These are phyloP conservation scores for Cladophialophora yegresii DNA, from an alignment of 2,329 filamentous ascomycete species.

Conservation along the genomic window DNA sequence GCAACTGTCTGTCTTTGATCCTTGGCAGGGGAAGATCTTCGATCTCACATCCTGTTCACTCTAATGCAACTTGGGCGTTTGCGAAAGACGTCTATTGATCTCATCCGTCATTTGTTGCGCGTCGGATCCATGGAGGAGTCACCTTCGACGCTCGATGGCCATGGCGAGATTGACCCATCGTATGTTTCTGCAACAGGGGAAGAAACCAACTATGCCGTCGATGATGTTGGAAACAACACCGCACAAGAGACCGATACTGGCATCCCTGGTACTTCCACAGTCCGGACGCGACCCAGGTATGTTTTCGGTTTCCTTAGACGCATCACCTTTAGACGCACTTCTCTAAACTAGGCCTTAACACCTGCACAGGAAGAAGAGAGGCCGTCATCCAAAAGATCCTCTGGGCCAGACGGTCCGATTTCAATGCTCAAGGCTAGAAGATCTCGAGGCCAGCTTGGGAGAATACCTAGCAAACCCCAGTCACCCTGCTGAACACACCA, in stretches of 20 bases:
- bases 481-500: conserved; percentile 32
- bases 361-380: conserved; percentile 13
- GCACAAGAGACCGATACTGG: neutral
- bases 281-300: conserved; percentile 7
- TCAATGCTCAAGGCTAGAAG: conserved; percentile 30
- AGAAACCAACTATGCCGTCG: neutral
- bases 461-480: conserved; percentile 31
- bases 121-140: conserved; percentile 13
- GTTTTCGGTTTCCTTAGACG: neutral
- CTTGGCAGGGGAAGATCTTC: conserved; percentile 26
- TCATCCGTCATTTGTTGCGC: neutral
- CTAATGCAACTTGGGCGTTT: conserved; percentile 17
- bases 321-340: neutral
- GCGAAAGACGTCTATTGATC: conserved; percentile 22
- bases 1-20: neutral
- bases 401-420: conserved; percentile 30
- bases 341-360: neutral
- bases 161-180: conserved; percentile 3
- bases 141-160: neutral
- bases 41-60: neutral
- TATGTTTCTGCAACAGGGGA: neutral
- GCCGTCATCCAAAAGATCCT: conserved; percentile 35
- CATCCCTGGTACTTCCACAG: neutral
- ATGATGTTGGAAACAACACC: neutral
- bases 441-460: conserved; percentile 28